Base-by-base conservation (phyloP, 2,329 filamentous ascomycete species). In the Penicillium sp. region DNA sequence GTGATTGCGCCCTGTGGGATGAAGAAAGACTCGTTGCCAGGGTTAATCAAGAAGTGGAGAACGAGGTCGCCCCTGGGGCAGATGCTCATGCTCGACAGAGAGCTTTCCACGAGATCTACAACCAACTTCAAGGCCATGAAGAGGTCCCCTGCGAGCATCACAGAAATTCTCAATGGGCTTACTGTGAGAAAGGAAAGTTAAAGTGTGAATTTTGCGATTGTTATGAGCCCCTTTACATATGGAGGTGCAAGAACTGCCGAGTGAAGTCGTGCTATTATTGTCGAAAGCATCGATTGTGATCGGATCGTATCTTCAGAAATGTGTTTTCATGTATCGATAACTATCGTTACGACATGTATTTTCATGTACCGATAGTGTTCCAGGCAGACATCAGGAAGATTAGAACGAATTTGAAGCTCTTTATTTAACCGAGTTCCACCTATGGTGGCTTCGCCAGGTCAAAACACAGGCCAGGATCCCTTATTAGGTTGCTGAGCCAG, bases 141-240 rank as follows among this genome's bases (percentile, higher is more conserved):
- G 48, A 55, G 4, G 21, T 54, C 2, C 53, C 43, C 1, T 62
- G 59, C 44, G 42, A 63, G 29, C 59, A 63, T 37, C n/a, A 58
- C 19, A 50, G 44, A 25, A 35, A 50, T 16, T 54, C 47, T 1
- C 62, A 62, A 47, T 62, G 62, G 59, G 42, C 14, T 50, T 54
- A 31, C 29, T n/a, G 39, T 9, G 16, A 45, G 21, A 16, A n/a
- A 7, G 50, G 50, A 5, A 31, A 25, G 26, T 26, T 53, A 7
- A 25, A 45, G 27, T 53, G 50, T 27, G 42, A 53, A 3, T 4
- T 53, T 14, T 53, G 50, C 14, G 13, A 45, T 8, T 9, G 10
- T 53, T 3, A 13, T 9, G 10, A 35, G 4, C 42, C 19, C 4
- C 16, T 37, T 26, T 45, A 53, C 27, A 45, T 53, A 7, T 53